Base-by-base conservation (phyloP, 2,329 filamentous ascomycete genomes). In the Exophiala calicioides region DNA sequence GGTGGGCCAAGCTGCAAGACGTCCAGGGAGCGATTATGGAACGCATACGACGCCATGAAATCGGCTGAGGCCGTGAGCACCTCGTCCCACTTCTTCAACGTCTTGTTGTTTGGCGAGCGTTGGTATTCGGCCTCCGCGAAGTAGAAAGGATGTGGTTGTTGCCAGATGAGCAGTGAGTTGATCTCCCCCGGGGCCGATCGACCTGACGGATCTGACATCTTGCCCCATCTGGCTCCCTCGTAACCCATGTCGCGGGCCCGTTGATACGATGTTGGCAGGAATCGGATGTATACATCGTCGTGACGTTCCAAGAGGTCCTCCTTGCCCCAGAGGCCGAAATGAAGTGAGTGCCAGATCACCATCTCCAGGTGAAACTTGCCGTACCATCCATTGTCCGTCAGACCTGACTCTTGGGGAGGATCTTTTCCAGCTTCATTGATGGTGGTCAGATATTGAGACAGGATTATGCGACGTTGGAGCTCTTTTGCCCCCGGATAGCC, bases 81-180 rank as follows among this genome's bases (percentile, higher is more conserved):
- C 0, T 60, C 59, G 44, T 82, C 74, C 80, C 80, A 83, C 24
- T 71, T 72, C 30, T 59, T 38, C 4, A 83, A 60, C 0, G 73
- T 78, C 3, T 65, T 60, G 2, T 62, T 42, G 5, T 63, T 68
- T 0, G 74, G 71, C 41, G 67, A 72, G 0, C 68, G 68, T 16
- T 75, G 68, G 56, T 76, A 81, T 57, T 79, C 75, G 13, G 75
- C 63, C 59, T 81, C 78, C 0, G 79, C 80, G 56, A 82, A 79
- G 58, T 78, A 79, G 69, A 82, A 76, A 0, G 75, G 70, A 58
- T 83, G 80, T 5, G 78, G 79, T 56, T 82, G 80, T 55, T 83
- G 80, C 80, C 80, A 83, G 46, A 82, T 77, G 3, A 84, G 65
- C 1, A 83, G 65, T 7, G 73, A 75, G 59, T 83, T 83, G 59